Percentiles rank a stretch among this genome's conserved stretches.
phyloP scores from a whole-genome alignment of 2,329 filamentous ascomycete genomes.

The Coniochaeta ligniaria region DNA sequence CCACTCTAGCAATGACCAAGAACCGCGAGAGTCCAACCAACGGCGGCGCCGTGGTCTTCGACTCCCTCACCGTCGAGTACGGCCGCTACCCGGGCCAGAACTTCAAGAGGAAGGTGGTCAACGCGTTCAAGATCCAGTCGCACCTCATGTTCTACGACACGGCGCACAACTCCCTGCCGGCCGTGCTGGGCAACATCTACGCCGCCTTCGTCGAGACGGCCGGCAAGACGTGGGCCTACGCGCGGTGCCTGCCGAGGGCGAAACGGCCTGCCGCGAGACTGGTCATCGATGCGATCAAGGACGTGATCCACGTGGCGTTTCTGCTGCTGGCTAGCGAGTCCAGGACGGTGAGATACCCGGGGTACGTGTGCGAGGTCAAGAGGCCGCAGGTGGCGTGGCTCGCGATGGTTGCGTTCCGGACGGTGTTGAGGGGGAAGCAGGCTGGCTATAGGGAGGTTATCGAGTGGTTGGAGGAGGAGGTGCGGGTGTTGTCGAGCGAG shows the following conservation, averaged over 20 bases:
- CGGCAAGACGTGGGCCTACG: slow-evolving; percentile 63
- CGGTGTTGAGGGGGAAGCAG: slow-evolving; percentile 65
- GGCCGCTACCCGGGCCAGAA: slow-evolving; percentile 64
- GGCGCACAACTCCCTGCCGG: slow-evolving; percentile 61
- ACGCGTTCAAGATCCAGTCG: slow-evolving; percentile 75
- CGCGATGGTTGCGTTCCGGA: slow-evolving; percentile 61
- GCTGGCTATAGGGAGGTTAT: slow-evolving; percentile 59
- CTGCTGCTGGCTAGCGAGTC: slow-evolving; percentile 53
- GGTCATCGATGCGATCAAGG: slow-evolving; percentile 63
- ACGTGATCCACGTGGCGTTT: slow-evolving; percentile 57
- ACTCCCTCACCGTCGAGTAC: slow-evolving; percentile 74
- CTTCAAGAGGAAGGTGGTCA: slow-evolving; percentile 74
- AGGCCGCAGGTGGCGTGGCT: slow-evolving; percentile 57
- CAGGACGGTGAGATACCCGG: slow-evolving; percentile 35
- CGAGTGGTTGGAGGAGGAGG: slow-evolving; percentile 55
- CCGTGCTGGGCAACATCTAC: slow-evolving; percentile 68
- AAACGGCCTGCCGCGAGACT: slow-evolving; percentile 52
- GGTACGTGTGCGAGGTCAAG: slow-evolving; percentile 52
- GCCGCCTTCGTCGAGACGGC: slow-evolving; percentile 72
- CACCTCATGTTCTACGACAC: slow-evolving; percentile 81
- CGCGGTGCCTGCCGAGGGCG: slow-evolving; percentile 46
- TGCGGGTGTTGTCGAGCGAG: slow-evolving; percentile 6
- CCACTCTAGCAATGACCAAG: slow-evolving; percentile 67
- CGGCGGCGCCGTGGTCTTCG: slow-evolving; percentile 40
- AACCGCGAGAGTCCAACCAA: slow-evolving; percentile 44